Evolutionary conservation across 306 rosid genomes (phyloP), one percentile per base, ranked within the genome.

Genomic region (Glycine soja): DNA sequence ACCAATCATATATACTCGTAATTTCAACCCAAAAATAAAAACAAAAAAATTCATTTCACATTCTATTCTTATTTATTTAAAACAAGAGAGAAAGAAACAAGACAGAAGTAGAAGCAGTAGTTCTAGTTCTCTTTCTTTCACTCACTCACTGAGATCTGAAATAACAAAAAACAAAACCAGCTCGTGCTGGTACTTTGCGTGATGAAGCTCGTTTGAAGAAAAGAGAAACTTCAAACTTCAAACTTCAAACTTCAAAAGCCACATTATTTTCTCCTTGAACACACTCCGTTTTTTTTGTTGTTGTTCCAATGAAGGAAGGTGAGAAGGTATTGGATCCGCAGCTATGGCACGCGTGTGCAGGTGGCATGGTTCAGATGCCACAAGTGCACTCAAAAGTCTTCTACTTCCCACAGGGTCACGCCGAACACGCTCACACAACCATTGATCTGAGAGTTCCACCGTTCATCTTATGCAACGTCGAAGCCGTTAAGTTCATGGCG

Each of bases 301-400:
- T 19, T 19, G 24, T 19, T 24, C 30, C 30, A 59, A 92, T 91
- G 99, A 91, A 86, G 76, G 97, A 90, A 61, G 82, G 65, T 9
- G 97, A 91, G 63, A 93, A 91, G 73, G 86, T 80, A 73, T 85
- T 95, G 86, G 97, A 95, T 88, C 89, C 98, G 45, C 95, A 93
- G 51, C 91, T 95, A 75, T 95, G 99, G 99, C 96, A 90, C 68
- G 99, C 99, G 12, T 95, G 99, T 68, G 99, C 99, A 0, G 97
- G 99, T 15, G 88, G 94, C 15, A 95, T 95, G 97, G 96, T 95
- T 71, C 93, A 95, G 72, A 89, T 93, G 90, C 99, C 98, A 3
- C 82, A 83, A 4, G 77, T 89, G 74, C 90, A 90, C 90, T 86
- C 97, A 3, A 91, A 87, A 83, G 96, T 93, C 4, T 93, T 90